Evolutionary conservation across 306 rosid species (phyloP), one percentile per base, ranked within the genome.

Genomic region (Senna tora): DNA sequence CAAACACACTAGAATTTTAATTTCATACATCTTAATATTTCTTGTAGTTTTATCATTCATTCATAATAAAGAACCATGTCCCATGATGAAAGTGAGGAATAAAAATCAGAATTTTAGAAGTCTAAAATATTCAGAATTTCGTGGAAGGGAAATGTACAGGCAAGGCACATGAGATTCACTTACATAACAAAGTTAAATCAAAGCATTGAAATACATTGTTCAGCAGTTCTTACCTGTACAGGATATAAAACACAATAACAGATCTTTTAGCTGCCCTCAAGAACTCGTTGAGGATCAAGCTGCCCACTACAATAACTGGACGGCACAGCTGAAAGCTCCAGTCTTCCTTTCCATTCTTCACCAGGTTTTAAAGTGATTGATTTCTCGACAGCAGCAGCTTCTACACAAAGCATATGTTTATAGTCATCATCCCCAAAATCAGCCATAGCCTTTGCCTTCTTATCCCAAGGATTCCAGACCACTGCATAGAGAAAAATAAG

Each of bases 401-500:
- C 97, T 63, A 91, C 89, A 45, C 95, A 88, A 53, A 91, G 84
- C 97, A 88, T 84, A 72, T 85, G 83, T 73, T 84, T 88, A 83
- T 91, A 91, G 80, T 91, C 97, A 15, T 91, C 90, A 43, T 91
- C 95, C 57, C 95, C 97, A 54, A 91, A 88, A 85, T 91, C 97
- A 80, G 85, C 41, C 81, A 91, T 80, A 76, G 92, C 84, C 79
- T 88, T 88, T 65, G 92, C 89, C 79, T 85, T 87, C 87, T 91
- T 91, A 77, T 91, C 97, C 97, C 97, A 91, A 52, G 97, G 92
- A 84, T 91, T 91, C 97, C 95, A 91, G 15, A 91, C 97, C 81
- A 87, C 97, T 91, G 80, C 42, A 79, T 32, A 12, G 34, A 61
- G 15, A 20, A 51, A 56, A 55, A 53, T 42, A 47, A 51, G n/a